These are phyloP conservation scores for Pistacia atlantica DNA, from an alignment of 345 rosid genomes.

Conservation along the genomic window DNA sequence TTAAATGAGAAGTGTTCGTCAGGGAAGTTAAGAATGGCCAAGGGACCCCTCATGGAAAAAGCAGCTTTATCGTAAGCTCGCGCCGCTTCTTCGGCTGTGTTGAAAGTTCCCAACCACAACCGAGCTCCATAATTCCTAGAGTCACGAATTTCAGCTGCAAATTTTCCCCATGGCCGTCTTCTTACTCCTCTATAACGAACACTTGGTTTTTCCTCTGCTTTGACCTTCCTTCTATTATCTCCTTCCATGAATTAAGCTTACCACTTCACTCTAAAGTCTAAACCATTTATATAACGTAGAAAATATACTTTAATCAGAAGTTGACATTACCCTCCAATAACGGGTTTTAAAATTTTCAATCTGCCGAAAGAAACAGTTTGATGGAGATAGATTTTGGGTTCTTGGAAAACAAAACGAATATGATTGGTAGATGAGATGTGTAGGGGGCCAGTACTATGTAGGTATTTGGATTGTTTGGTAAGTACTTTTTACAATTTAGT, in stretches of 20 bases:
- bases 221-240: conserved; percentile 28
- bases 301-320: not conserved
- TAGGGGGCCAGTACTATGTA: not conserved
- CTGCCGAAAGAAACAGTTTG: not conserved
- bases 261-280: not conserved
- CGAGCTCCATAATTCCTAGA: conserved; percentile 64
- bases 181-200: conserved; percentile 62
- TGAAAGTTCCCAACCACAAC: conserved; percentile 87
- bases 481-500: not conserved
- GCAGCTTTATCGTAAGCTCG: conserved; percentile 86
- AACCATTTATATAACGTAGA: conserved; percentile 19
- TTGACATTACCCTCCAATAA: conserved; percentile 1
- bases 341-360: conserved; percentile 1
- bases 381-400: conserved; percentile 5
- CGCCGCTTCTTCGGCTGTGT: conserved; percentile 77
- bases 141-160: conserved; percentile 89
- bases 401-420: not conserved
- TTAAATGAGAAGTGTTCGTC: conserved; percentile 44
- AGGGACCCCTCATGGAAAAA: conserved; percentile 61
- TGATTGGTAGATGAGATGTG: not conserved
- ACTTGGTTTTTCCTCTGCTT: conserved; percentile 26
- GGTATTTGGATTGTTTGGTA: not conserved
- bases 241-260: conserved; percentile 18
- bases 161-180: conserved; percentile 84
- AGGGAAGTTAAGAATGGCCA: conserved; percentile 80